phyloP scores from a whole-genome alignment of 345 rosid genomes.

The Laguncularia racemosa region DNA sequence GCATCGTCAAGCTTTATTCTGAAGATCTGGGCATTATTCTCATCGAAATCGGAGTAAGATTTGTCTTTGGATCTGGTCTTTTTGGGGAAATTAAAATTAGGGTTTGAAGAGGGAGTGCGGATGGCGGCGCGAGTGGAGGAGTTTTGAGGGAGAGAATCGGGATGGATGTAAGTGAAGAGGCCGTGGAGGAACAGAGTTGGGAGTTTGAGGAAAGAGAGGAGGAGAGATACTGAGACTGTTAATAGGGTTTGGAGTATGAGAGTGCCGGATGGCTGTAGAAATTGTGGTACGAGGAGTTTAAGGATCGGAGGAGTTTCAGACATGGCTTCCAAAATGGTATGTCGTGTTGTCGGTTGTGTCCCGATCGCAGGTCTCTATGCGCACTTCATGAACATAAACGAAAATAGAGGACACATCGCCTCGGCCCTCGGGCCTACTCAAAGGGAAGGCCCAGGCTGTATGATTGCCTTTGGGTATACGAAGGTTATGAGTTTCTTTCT shows the following conservation, averaged over 20 bases:
- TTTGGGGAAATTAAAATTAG: conserved; percentile 35
- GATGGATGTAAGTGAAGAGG: conserved; percentile 81
- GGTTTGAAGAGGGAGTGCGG: conserved; percentile 48
- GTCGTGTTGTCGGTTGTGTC: not conserved
- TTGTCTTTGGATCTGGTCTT: conserved; percentile 63
- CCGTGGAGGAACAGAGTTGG: conserved; percentile 63
- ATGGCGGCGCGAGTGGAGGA: conserved; percentile 52
- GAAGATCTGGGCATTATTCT: conserved; percentile 89
- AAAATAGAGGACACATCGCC: too few species aligned
- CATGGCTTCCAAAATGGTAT: not conserved
- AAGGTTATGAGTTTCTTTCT: too few species aligned
- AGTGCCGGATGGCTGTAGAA: conserved; percentile 38
- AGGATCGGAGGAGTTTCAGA: too few species aligned
- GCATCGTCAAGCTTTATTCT: conserved; percentile 73
- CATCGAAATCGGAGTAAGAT: conserved; percentile 58
- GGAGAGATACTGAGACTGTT: conserved; percentile 33
- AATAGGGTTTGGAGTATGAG: conserved; percentile 38
- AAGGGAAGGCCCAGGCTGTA: too few species aligned
- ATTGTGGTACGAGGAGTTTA: too few species aligned
- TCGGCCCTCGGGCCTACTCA: too few species aligned
- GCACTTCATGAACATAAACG: too few species aligned
- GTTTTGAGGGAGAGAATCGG: conserved; percentile 51
- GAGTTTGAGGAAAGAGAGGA: conserved; percentile 49
- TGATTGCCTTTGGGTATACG: too few species aligned
- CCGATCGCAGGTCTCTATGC: not conserved